Conservation (phyloP, 352 stramenopile species). For the Blastocystis sp. region DNA sequence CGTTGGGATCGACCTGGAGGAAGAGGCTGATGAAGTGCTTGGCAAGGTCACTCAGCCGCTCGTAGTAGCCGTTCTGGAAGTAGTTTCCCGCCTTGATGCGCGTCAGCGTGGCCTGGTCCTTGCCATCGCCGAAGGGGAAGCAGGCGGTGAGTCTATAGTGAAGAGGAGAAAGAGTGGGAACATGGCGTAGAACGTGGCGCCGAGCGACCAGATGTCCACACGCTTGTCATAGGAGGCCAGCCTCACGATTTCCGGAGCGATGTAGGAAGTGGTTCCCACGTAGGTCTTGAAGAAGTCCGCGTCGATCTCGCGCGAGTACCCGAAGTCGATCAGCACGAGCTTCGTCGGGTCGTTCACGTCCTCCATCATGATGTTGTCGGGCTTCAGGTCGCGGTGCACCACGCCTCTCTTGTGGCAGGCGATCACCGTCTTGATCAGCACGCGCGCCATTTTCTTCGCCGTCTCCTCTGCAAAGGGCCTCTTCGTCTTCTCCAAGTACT, state of each 20-base stretch:
- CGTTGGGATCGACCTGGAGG: neutral
- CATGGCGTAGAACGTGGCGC: neutral
- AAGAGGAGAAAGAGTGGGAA: neutral
- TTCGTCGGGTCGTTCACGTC: neutral
- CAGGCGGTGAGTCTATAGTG: neutral
- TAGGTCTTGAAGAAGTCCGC: neutral
- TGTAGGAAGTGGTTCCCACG: neutral
- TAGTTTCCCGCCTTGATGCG: neutral
- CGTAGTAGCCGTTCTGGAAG: neutral
- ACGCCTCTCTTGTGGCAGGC: conserved; percentile 69
- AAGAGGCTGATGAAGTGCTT: neutral
- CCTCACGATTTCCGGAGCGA: neutral
- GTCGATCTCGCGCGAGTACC: neutral
- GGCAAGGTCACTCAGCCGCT: neutral
- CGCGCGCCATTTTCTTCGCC: neutral
- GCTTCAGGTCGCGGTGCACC: conserved; percentile 91
- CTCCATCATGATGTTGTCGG: conserved; percentile 86
- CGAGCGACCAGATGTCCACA: neutral
- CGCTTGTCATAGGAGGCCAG: neutral
- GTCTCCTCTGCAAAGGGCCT: neutral
- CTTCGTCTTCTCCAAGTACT: neutral
- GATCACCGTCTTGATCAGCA: neutral
- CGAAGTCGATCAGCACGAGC: neutral
- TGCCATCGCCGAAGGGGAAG: neutral
- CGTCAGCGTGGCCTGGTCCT: neutral